phyloP scores from a whole-genome alignment of 306 rosid genomes.

The Fragaria iinumae region DNA sequence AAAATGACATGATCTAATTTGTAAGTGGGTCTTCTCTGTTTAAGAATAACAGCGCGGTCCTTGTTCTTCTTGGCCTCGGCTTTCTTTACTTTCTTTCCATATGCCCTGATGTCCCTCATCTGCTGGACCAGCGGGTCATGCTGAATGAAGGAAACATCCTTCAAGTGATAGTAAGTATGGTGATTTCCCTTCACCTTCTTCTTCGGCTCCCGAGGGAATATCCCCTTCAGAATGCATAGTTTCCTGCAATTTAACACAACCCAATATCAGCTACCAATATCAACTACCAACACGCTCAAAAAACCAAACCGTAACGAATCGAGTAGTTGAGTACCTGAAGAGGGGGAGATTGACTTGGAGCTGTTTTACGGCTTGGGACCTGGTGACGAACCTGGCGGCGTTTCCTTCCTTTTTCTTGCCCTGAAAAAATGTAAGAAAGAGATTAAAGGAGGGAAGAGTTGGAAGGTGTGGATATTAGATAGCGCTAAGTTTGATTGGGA shows the following conservation, averaged over 20 bases:
- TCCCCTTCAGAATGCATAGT: constrained; percentile 84
- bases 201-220: constrained; percentile 92
- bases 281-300: not conserved
- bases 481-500: not conserved
- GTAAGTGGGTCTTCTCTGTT: constrained; percentile 51
- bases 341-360: constrained; percentile 78
- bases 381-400: constrained; percentile 79
- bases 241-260: constrained; percentile 44
- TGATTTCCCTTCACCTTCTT: constrained; percentile 92
- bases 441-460: not conserved
- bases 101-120: constrained; percentile 61
- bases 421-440: constrained; percentile 30
- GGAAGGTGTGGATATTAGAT: not conserved
- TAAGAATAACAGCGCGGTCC: constrained; percentile 63
- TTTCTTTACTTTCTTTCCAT: constrained; percentile 77
- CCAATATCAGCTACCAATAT: not conserved
- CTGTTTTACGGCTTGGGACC: constrained; percentile 82
- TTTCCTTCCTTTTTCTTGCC: constrained; percentile 97
- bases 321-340: constrained; percentile 54
- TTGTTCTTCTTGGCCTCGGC: constrained; percentile 79
- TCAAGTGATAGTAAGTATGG: constrained; percentile 86
- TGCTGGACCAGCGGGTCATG: constrained; percentile 83
- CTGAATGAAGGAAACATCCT: constrained; percentile 82
- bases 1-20: constrained; percentile 61
- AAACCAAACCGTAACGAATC: not conserved